Percentiles rank a stretch among this genome's conserved stretches.
phyloP scores from a whole-genome alignment of 352 stramenopile species.

The Halophytophthora polymorphica region DNA sequence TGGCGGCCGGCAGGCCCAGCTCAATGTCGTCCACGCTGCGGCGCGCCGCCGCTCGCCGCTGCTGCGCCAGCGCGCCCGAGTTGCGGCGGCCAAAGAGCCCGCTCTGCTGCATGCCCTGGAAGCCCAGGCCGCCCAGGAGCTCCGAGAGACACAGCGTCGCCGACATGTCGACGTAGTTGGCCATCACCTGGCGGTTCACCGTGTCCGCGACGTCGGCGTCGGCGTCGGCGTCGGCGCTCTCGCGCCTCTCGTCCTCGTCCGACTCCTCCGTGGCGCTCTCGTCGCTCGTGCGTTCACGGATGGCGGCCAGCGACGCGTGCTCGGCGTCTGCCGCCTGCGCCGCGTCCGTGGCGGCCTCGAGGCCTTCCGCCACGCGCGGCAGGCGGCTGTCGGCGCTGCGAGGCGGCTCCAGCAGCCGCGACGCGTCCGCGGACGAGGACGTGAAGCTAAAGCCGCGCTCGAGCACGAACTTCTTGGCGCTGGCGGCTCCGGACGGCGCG shows the following conservation, averaged over 20 bases:
- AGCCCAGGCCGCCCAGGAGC: conserved; percentile 58
- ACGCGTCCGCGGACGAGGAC: conserved; percentile 13
- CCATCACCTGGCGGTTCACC: conserved; percentile 73
- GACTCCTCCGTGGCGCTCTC: conserved; percentile 32
- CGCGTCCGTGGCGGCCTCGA: conserved; percentile 1
- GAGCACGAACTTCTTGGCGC: conserved; percentile 48
- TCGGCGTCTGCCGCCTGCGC: conserved; percentile 9
- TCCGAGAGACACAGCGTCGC: conserved; percentile 68
- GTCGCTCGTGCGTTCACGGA: conserved; percentile 8
- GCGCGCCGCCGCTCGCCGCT: conserved; percentile 19
- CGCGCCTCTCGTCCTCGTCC: conserved; percentile 13
- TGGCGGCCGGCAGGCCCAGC: conserved; percentile 54
- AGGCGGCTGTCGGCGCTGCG: conserved; percentile 15
- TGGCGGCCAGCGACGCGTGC: conserved; percentile 12
- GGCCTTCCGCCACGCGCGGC: conserved; percentile 11
- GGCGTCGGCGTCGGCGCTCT: conserved; percentile 16
- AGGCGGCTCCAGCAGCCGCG: conserved; percentile 7
- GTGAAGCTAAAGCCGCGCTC: conserved; percentile 73
- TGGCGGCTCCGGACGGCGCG: conserved; percentile 18
- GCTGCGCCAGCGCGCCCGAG: conserved; percentile 23
- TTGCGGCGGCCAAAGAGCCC: conserved; percentile 53
- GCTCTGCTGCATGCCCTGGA: conserved; percentile 45
- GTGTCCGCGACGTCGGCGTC: conserved; percentile 41
- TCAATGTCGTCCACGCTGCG: conserved; percentile 79
- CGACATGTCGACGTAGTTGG: conserved; percentile 86